Evolutionary conservation across 495 filamentous ascomycete genomes (phyloP).

Genomic region (Penicillium desertorum): DNA sequence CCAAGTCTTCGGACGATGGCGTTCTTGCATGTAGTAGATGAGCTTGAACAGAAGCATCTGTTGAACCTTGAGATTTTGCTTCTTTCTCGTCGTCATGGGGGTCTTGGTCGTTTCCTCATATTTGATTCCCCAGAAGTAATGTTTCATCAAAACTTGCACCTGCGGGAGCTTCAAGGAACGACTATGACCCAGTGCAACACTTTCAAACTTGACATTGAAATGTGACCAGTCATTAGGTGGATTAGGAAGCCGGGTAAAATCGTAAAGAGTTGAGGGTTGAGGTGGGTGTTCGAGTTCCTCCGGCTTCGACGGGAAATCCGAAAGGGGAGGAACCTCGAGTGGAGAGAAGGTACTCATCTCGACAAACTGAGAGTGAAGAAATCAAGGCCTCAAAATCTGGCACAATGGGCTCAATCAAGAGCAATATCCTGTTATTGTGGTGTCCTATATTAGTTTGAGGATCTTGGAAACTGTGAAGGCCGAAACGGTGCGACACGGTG

Average conservation of each 20-base stretch:
- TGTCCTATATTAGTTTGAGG: background rate
- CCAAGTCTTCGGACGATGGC: slow-evolving; percentile 19
- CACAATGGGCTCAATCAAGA: background rate
- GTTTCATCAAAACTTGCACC: slow-evolving; percentile 10
- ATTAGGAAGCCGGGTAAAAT: slow-evolving; percentile 24
- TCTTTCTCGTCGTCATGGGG: background rate
- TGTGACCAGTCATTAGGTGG: slow-evolving; percentile 25
- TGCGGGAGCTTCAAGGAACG: slow-evolving; percentile 4
- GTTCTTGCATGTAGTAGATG: slow-evolving; percentile 28
- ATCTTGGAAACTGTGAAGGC: background rate
- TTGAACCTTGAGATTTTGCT: background rate
- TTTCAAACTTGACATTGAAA: background rate
- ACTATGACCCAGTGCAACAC: background rate
- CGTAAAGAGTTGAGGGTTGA: background rate
- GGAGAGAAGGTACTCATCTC: background rate
- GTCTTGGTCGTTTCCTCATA: background rate
- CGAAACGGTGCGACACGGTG: background rate
- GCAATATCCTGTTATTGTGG: background rate
- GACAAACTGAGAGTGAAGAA: background rate
- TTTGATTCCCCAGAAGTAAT: slow-evolving; percentile 38
- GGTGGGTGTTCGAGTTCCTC: slow-evolving; percentile 11
- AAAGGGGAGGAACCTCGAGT: slow-evolving; percentile 2
- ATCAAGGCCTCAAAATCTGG: background rate
- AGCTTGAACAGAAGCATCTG: slow-evolving; percentile 26
- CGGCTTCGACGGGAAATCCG: background rate